Evolutionary conservation across 345 rosid genomes (phyloP), one percentile per base, ranked within the genome.

Genomic region (Corchorus olitorius): DNA sequence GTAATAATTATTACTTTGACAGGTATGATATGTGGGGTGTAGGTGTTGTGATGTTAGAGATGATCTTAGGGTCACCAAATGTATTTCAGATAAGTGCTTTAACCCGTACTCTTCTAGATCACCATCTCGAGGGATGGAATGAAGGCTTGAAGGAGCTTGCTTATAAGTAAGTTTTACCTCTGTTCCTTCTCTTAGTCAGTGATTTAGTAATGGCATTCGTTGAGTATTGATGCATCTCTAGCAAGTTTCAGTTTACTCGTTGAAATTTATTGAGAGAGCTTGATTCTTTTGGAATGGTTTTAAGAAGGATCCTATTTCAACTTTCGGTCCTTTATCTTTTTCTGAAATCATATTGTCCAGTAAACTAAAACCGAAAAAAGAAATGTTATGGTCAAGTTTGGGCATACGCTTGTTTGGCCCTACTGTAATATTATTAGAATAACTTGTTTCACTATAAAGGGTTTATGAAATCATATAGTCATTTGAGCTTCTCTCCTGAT

Each of bases 21-120:
- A 93, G 97, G 83, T 93, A 93, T 69, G 99, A 94, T 80, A 90
- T 93, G 94, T 94, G 99, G 99, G 89, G 99, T 75, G 94, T 93
- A 74, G 98, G 97, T 73, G 99, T 93, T 76, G 95, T 95, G 79
- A 85, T 91, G 63, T 86, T 95, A 84, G 99, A 95, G 88, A 78
- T 95, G 90, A 89, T 95, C 34, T 85, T 95, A 79, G 99, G 98
- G 68, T 89, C 98, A 65, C 97, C 97, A 49, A 86, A 91, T 80
- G 94, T 93, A 75, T 95, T 95, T 79, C 98, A 90, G 77, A 80
- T 91, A 54, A 90, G 89, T 79, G 65, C 88, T 72, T 76, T 83
- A 20, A 93, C 99, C 4, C 92, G 87, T 49, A 81, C 94, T 75
- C 94, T 91, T 82, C 81, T 95, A 67, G 98, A 95, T 85, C 94